Conservation (phyloP, 2,329 filamentous ascomycete species). For the Coleophoma cylindrospora region DNA sequence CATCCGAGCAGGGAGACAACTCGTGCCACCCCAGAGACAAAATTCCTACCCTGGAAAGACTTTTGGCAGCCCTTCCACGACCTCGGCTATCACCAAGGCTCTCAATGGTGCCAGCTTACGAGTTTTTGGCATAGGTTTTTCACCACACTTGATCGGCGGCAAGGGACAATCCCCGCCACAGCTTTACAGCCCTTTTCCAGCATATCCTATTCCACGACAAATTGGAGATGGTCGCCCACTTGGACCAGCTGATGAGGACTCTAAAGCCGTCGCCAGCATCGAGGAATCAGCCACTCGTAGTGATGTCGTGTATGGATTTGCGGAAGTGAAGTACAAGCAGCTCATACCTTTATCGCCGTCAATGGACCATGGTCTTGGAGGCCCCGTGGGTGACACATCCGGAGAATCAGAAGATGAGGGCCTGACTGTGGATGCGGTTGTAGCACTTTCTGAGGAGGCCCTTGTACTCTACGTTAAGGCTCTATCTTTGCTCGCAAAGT, state of each 20-base stretch:
- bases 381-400: slow-evolving; percentile 49
- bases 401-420: slow-evolving; percentile 63
- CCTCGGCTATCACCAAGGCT: slow-evolving; percentile 90
- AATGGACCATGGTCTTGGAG: slow-evolving; percentile 64
- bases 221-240: slow-evolving; percentile 61
- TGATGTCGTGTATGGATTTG: slow-evolving; percentile 95
- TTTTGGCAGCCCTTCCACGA: slow-evolving; percentile 71
- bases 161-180: slow-evolving; percentile 69
- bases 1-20: slow-evolving; percentile 47
- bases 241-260: slow-evolving; percentile 70
- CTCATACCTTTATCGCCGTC: slow-evolving; percentile 85
- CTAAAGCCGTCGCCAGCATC: slow-evolving; percentile 70
- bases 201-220: slow-evolving; percentile 71
- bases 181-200: slow-evolving; percentile 76
- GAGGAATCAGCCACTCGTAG: slow-evolving; percentile 91
- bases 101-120: slow-evolving; percentile 85
- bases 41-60: slow-evolving; percentile 73
- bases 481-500: slow-evolving; percentile 81
- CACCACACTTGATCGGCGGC: slow-evolving; percentile 49
- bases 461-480: slow-evolving; percentile 95
- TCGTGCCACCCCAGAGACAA: slow-evolving; percentile 58
- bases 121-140: slow-evolving; percentile 66
- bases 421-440: slow-evolving; percentile 78
- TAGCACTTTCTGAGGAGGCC: slow-evolving; percentile 88
- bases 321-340: slow-evolving; percentile 97